phyloP scores from a whole-genome alignment of 768 basidiomycete species.

The Cantharellus anzutake region DNA sequence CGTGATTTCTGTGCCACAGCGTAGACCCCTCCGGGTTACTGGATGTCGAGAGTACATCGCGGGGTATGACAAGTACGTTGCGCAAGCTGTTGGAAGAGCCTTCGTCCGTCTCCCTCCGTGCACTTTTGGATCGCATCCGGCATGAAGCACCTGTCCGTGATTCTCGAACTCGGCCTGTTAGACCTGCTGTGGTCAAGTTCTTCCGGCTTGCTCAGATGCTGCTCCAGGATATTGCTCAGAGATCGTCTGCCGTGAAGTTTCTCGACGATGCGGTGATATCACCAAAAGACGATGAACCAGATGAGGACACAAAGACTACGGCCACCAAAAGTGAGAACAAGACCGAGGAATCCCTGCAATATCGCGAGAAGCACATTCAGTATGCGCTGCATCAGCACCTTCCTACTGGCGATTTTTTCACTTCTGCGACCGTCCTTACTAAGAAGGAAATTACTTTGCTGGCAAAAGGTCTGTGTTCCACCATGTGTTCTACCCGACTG shows the following conservation, averaged over 20 bases:
- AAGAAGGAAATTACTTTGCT: slow-evolving; percentile 1
- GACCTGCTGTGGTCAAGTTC: not conserved
- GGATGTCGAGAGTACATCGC: not conserved
- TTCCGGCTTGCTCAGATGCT: not conserved
- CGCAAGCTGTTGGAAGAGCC: not conserved
- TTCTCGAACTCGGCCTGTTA: not conserved
- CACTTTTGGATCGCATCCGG: not conserved
- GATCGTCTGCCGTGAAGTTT: no score
- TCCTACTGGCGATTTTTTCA: slow-evolving; percentile 62
- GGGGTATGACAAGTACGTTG: not conserved
- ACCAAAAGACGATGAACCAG: not conserved
- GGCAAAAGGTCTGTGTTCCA: slow-evolving; percentile 1
- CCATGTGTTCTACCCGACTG: not conserved
- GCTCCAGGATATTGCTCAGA: not conserved
- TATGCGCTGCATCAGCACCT: slow-evolving; percentile 69
- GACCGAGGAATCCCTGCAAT: not conserved
- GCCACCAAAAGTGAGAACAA: not conserved
- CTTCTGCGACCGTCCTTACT: slow-evolving; percentile 27
- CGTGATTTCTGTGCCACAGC: not conserved
- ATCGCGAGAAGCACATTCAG: slow-evolving; percentile 16
- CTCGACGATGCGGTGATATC: not conserved
- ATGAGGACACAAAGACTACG: not conserved
- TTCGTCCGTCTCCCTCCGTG: not conserved
- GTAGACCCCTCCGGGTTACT: not conserved
- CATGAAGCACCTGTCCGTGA: not conserved